Evolutionary conservation across 208 protist species (phyloP).

Genomic region (Trypanosomatidae sp.): DNA sequence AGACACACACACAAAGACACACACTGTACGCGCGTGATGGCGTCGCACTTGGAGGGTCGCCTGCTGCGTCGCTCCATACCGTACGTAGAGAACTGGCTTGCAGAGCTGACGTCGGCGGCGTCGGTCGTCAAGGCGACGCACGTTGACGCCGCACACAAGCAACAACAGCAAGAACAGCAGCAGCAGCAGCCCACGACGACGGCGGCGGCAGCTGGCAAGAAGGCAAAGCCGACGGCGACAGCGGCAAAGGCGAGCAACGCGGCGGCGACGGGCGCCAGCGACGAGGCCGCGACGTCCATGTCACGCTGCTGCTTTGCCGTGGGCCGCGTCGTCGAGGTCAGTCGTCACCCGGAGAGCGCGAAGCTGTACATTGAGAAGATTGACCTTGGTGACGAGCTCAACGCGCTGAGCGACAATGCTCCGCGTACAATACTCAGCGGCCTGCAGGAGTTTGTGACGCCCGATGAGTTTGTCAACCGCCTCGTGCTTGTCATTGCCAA

Average conservation of each 20-base stretch:
- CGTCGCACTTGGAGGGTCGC: slow-evolving; percentile 46
- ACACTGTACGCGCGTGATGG: slow-evolving; percentile 15
- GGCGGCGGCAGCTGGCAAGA: slow-evolving; percentile 2
- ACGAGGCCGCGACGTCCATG: slow-evolving; percentile 40
- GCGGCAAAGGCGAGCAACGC: slow-evolving; percentile 7
- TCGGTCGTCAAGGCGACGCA: not conserved
- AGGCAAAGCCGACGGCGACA: slow-evolving; percentile 8
- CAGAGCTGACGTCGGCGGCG: slow-evolving; percentile 28
- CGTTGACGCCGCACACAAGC: slow-evolving; percentile 5
- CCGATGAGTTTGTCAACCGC: slow-evolving; percentile 69
- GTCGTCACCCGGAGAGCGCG: slow-evolving; percentile 77
- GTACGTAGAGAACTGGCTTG: slow-evolving; percentile 66
- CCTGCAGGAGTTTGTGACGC: slow-evolving; percentile 73
- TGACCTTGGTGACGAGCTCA: slow-evolving; percentile 80
- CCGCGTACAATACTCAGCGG: slow-evolving; percentile 88
- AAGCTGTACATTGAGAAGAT: slow-evolving; percentile 91
- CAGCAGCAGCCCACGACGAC: too few relatives aligned
- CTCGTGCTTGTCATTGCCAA: slow-evolving; percentile 88
- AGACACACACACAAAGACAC: too few relatives aligned
- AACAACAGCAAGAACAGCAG: too few relatives aligned
- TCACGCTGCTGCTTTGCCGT: slow-evolving; percentile 77
- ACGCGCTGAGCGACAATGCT: slow-evolving; percentile 28
- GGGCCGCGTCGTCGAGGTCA: slow-evolving; percentile 80
- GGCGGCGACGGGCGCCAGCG: slow-evolving; percentile 2
- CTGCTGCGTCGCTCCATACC: slow-evolving; percentile 60